Evolutionary conservation across 345 rosid species (phyloP), one percentile per base, ranked within the genome.

Genomic region (Arabis alpina): DNA sequence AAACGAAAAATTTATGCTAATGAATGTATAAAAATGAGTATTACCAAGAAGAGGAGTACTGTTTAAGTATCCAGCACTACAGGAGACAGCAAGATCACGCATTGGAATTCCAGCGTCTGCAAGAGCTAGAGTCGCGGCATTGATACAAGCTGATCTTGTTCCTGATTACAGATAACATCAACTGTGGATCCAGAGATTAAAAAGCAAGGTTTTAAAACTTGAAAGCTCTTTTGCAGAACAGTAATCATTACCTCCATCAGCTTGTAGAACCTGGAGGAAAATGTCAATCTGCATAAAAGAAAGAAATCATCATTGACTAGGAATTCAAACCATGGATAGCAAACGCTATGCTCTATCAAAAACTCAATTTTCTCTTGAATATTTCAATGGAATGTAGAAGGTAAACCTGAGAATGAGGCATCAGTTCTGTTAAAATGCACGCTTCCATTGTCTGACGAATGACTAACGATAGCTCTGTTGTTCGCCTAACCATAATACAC

Each of bases 161-260:
- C 96, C 97, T 91, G 71, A 48, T 44, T 10, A 52, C 55, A 66
- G 6, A 59, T 25, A 24, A 43, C 48, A 60, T 13, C 24, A 53
- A 80, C 54, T 48, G 27, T 19, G 0, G 40, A 60, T 55, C 48
- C 8, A 61, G 14, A 61, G 6, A 50, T 12, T 5, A 8, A 32
- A 32, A 32, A 32, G 36, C 5, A 7, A 5, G 36, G 36, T 32
- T 32, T 36, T 36, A 36, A 8, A 36, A 36, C 40, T 36, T 8
- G 40, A n/a, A n/a, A n/a, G n/a, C n/a, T n/a, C n/a, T n/a, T n/a
- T n/a, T n/a, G n/a, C n/a, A n/a, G n/a, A n/a, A n/a, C n/a, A n/a
- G n/a, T n/a, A n/a, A n/a, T n/a, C n/a, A n/a, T n/a, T n/a, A 94
- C 99, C 99, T 82, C 99, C 99, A 76, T 94, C 98, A 6, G 98